Conservation (phyloP, 2,329 filamentous ascomycete genomes). For the Botryotinia narcissicola region DNA sequence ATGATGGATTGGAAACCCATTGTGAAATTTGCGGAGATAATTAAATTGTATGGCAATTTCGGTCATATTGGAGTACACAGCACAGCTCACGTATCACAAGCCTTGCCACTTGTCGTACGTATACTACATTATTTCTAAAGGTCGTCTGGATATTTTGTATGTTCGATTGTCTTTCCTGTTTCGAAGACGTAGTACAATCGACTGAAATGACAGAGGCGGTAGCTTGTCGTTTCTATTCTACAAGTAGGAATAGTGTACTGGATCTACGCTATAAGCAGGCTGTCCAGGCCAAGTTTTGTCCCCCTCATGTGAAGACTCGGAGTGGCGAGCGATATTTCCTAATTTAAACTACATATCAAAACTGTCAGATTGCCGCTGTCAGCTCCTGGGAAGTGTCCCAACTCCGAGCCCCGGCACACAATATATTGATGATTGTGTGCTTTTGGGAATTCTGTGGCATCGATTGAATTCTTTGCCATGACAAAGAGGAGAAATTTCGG, state of each 20-base stretch:
- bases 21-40: neutral
- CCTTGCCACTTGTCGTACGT: neutral
- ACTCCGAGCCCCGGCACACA: neutral
- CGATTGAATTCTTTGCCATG: neutral
- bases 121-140: neutral
- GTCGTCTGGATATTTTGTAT: neutral
- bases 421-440: neutral
- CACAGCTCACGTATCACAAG: neutral
- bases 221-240: neutral
- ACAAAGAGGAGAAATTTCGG: neutral
- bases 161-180: neutral
- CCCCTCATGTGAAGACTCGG: neutral
- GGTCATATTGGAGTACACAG: neutral
- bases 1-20: neutral
- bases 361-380: neutral
- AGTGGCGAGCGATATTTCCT: neutral
- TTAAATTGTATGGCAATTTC: neutral
- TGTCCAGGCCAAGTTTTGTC: neutral
- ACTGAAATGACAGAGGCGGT: neutral
- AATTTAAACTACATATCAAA: neutral
- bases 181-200: neutral
- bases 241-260: neutral
- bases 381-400: neutral
- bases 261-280: neutral
- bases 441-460: neutral